phyloP scores from a whole-genome alignment of 176 grass and related monocot species.

The Carex myosuroides region DNA sequence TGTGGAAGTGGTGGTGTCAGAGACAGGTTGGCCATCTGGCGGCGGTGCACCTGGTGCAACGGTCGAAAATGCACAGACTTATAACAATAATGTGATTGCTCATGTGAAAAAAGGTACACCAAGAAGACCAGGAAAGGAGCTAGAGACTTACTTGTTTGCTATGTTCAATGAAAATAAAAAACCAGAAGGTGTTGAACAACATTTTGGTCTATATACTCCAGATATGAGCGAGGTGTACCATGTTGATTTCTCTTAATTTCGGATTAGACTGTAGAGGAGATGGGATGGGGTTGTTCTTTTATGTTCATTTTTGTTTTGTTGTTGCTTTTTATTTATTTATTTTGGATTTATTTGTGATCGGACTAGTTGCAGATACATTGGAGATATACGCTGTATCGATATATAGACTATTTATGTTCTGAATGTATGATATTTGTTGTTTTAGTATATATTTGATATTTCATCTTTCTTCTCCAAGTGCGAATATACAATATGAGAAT shows the following conservation, averaged over 20 bases:
- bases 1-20: conserved; percentile 57
- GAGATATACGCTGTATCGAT: neutral
- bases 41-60: conserved; percentile 44
- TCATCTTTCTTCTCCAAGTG: neutral
- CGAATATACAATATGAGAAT: neutral
- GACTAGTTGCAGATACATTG: neutral
- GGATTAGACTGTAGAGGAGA: neutral
- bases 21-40: conserved; percentile 89
- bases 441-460: neutral
- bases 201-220: conserved; percentile 78
- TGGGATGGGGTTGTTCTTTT: neutral
- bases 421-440: neutral
- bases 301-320: neutral
- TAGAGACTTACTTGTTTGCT: conserved; percentile 85
- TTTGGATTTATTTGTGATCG: neutral
- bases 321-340: neutral
- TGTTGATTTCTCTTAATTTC: conserved; percentile 44
- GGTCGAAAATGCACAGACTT: conserved; percentile 61
- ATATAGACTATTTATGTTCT: neutral
- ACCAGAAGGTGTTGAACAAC: conserved; percentile 57
- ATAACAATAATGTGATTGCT: conserved; percentile 61
- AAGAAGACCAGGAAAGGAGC: conserved; percentile 47
- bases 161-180: conserved; percentile 96
- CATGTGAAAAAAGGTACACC: conserved; percentile 57
- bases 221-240: conserved; percentile 92